A percentile compares a stretch with the other conserved stretches of the same genome.
Conservation (phyloP, 345 rosid genomes). For the Sisymbrium altissimum region DNA sequence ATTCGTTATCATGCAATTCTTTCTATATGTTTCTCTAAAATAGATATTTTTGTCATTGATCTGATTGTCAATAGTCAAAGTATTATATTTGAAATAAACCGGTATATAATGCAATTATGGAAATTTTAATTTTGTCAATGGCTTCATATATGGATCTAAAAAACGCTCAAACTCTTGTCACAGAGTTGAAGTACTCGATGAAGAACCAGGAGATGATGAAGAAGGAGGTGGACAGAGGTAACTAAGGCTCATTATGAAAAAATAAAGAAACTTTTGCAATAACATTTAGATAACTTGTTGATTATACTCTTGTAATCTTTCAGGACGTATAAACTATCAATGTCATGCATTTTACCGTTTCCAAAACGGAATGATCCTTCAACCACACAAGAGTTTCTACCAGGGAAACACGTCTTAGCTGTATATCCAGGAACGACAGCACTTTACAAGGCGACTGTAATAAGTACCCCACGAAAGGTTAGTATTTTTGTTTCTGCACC, state of each 20-base stretch:
- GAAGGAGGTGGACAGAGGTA: conserved; percentile 81
- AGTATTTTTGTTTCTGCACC: conserved; percentile 59
- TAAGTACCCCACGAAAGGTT: conserved; percentile 65
- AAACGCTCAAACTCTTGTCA: not conserved
- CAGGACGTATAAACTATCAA: conserved; percentile 86
- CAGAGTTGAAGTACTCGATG: conserved; percentile 92
- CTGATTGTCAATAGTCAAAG: not conserved
- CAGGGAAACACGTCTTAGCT: conserved; percentile 86
- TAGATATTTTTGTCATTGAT: not conserved
- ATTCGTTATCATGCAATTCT: not conserved
- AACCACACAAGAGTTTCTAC: conserved; percentile 55
- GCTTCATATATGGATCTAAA: not conserved
- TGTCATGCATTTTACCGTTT: conserved; percentile 75
- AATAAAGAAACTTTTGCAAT: not conserved
- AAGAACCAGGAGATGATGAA: conserved; percentile 97
- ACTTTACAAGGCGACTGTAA: conserved; percentile 92
- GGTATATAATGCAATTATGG: not conserved
- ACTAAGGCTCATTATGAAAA: not conserved
- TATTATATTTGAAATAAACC: not conserved
- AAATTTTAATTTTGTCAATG: not conserved
- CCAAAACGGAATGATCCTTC: conserved; percentile 68
- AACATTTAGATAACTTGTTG: not conserved
- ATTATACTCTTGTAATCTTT: conserved; percentile 5
- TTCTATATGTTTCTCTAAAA: not conserved
- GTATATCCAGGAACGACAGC: conserved; percentile 99